Evolutionary conservation across 768 basidiomycete genomes (phyloP).

Genomic region (Tubosaeta sp.): DNA sequence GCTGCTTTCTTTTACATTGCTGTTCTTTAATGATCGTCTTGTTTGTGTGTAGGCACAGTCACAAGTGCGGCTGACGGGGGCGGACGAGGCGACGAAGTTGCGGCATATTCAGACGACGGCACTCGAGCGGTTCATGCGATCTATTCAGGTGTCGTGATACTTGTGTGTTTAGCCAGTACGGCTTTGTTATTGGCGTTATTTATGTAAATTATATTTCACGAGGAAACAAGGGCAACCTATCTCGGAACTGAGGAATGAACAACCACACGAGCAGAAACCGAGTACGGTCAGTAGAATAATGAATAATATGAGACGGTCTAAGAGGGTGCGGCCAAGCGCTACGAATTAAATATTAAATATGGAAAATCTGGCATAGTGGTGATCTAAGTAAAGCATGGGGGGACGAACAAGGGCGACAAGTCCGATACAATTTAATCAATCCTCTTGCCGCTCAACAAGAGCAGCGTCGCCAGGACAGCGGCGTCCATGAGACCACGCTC

Average conservation of each 20-base stretch:
- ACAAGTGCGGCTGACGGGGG: conserved; percentile 40
- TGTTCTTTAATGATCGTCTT: not conserved
- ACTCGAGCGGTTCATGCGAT: conserved; percentile 60
- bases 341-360: not conserved
- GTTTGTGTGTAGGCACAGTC: conserved; percentile 32
- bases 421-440: conserved; percentile 42
- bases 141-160: conserved; percentile 39
- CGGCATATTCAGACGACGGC: conserved; percentile 61
- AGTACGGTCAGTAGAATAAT: not conserved
- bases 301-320: not conserved
- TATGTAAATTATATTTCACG: conserved; percentile 12
- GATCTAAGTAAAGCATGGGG: not conserved
- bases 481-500: conserved; percentile 51
- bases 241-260: not conserved
- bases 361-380: not conserved
- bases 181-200: conserved; percentile 19
- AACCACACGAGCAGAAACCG: not conserved
- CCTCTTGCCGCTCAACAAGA: conserved; percentile 59
- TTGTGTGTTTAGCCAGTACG: not conserved
- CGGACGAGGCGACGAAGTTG: conserved; percentile 57
- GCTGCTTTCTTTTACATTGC: conserved; percentile 21
- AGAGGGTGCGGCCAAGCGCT: not conserved
- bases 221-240: not conserved
- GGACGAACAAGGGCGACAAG: not conserved
- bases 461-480: conserved; percentile 45